Evolutionary conservation across 2,329 filamentous ascomycete genomes (phyloP), one percentile per base, ranked within the genome.

Genomic region (Trichoderma sp.): DNA sequence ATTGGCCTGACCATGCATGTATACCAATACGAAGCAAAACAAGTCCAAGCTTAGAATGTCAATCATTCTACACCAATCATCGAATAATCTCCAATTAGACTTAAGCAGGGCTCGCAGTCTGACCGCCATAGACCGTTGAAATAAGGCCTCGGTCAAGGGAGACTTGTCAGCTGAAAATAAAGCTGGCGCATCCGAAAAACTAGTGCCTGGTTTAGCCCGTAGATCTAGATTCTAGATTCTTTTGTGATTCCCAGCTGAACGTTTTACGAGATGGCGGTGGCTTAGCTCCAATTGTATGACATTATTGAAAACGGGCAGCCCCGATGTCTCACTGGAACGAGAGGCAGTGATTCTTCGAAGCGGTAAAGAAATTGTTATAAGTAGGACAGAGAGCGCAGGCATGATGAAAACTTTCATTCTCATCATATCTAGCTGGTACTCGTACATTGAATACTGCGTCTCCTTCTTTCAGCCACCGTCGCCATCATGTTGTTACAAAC

Each of bases 401-500:
- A 16, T 14, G 21, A 33, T 3, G 5, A 56, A 19, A 11, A 31
- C 6, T 3, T 27, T 5, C 19, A 49, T 19, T 24, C 16, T 5
- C 57, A 27, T n/a, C 35, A 16, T 37, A 27, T 52, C 21, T 2
- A 58, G 4, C 5, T 49, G 10, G 1, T 35, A 40, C 21, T 67
- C 16, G 11, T 16, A 19, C 5, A 13, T 35, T 35, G 33, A 27
- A 52, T 5, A 24, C 1, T 11, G 33, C 5, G 10, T 21, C 19
- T 37, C n/a, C 11, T 6, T 24, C 21, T 52, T 3, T 35, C n/a
- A 59, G 16, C 0, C 14, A 29, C 37, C 24, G 33, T 31, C 62
- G 57, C 13, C 68, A 69, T 66, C 61, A 69, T 62, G 64, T 63
- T 68, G 13, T 68, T 68, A 8, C 57, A 59, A 5, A 7, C 57